A percentile compares a stretch with the other conserved stretches of the same genome.
These are phyloP conservation scores for Cochlearia excelsa DNA, from an alignment of 345 rosid species.

Conservation along the genomic window DNA sequence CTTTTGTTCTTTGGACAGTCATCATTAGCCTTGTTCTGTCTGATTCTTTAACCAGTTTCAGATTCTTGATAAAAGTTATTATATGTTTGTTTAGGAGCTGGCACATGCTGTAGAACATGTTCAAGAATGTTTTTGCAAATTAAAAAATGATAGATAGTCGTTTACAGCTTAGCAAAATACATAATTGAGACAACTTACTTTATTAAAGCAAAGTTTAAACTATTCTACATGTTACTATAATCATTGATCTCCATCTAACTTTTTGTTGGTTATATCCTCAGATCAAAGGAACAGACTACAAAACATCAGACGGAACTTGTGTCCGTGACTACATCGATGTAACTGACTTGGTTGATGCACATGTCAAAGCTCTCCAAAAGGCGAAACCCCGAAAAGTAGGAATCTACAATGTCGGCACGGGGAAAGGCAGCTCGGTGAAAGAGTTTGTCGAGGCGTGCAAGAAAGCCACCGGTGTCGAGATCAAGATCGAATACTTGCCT, in stretches of 20 bases:
- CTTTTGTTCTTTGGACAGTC: slow-evolving; percentile 22
- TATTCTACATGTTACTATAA: slow-evolving; percentile 23
- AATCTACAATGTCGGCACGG: background rate
- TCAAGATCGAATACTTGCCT: slow-evolving; percentile 50
- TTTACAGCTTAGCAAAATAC: slow-evolving; percentile 34
- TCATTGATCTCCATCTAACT: slow-evolving; percentile 24
- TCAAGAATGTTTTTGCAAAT: slow-evolving; percentile 21
- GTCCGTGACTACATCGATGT: slow-evolving; percentile 60
- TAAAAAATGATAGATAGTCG: slow-evolving; percentile 14
- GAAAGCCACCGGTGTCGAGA: slow-evolving; percentile 54
- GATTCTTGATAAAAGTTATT: background rate
- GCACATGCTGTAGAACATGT: slow-evolving; percentile 37
- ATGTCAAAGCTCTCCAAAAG: slow-evolving; percentile 58
- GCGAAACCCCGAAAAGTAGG: slow-evolving; percentile 47
- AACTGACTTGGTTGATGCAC: slow-evolving; percentile 61
- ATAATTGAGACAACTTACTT: slow-evolving; percentile 28
- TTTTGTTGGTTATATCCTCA: background rate
- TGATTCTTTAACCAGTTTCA: slow-evolving; percentile 8
- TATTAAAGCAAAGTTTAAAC: slow-evolving; percentile 18
- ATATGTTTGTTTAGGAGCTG: slow-evolving; percentile 12
- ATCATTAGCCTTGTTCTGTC: background rate
- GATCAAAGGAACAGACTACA: slow-evolving; percentile 67
- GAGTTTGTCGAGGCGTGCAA: slow-evolving; percentile 67
- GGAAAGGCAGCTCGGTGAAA: slow-evolving; percentile 60
- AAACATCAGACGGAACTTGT: slow-evolving; percentile 58